Base-by-base conservation (phyloP, 1,284 basidiomycete genomes). In the Lentinula novae-zelandiae region DNA sequence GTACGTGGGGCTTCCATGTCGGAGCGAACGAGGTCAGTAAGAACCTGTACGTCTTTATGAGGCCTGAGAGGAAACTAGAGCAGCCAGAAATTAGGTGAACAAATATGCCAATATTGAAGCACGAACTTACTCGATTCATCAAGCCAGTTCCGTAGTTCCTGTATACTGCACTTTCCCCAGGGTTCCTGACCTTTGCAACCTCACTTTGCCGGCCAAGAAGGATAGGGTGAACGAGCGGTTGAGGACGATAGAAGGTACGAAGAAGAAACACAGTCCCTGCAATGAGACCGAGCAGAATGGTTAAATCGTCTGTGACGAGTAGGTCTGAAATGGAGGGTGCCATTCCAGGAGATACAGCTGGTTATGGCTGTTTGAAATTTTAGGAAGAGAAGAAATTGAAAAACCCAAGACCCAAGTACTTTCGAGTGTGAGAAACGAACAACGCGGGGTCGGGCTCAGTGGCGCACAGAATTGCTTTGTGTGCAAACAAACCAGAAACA, bases 201-300 rank as follows among this genome's bases (percentile, higher is more conserved):
- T 93, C 91, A 66, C 90, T 91, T 76, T 93, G 91, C 51, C 90
- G 77, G 12, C 90, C 91, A 2, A 93, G 81, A 8, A 93, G 79
- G 66, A 93, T 90, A 10, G 91, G 91, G 67, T 93, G 92, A 0
- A 92, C 89, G 42, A 93, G 82, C 1, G 90, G 85, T 65, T 90
- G 87, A 1, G 89, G 88, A 64, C 82, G 89, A 75, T 90, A 90
- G 62, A 90, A 75, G 68, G 86, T 90, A 68, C 86, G 85, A 53
- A 91, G 76, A 38, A 92, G 78, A 69, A 90, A 90, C 50, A 90
- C 81, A 9, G 88, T 88, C 4, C 85, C 86, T 8, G 84, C 82
- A 48, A 88, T 85, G 64, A 92, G 81, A 58, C 85, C 86, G 12
- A 92, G 79, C 36, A 90, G 80, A 61, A 90, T 82, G 34, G 90